phyloP scores from a whole-genome alignment of 768 basidiomycete genomes.

The Naganishia antarctica region DNA sequence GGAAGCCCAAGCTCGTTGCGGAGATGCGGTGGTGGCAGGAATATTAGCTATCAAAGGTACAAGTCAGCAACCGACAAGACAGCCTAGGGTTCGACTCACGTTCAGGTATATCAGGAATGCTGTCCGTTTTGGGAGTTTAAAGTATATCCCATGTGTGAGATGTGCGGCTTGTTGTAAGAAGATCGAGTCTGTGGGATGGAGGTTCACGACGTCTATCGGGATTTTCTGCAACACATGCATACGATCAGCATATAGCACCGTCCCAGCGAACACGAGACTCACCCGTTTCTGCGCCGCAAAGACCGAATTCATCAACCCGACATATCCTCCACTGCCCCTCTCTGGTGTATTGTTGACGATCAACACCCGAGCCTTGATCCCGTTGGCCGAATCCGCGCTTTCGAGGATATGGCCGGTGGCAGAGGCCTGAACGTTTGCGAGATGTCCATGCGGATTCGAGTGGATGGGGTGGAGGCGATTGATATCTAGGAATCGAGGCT shows the following conservation, averaged over 20 bases:
- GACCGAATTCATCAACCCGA: slow-evolving; percentile 97
- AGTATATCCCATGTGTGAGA: slow-evolving; percentile 89
- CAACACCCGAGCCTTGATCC: slow-evolving; percentile 58
- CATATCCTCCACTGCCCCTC: slow-evolving; percentile 61
- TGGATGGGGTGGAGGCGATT: slow-evolving; percentile 56
- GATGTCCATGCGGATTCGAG: slow-evolving; percentile 28
- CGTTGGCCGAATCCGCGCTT: neutral
- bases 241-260: neutral
- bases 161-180: slow-evolving; percentile 97
- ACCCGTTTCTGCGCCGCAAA: slow-evolving; percentile 98
- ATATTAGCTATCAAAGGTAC: slow-evolving; percentile 65
- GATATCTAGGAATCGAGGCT: slow-evolving; percentile 58
- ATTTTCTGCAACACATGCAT: slow-evolving; percentile 67
- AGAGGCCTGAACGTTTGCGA: slow-evolving; percentile 32
- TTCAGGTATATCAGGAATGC: slow-evolving; percentile 88
- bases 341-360: slow-evolving; percentile 86
- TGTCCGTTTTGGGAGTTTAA: slow-evolving; percentile 71
- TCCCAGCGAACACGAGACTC: slow-evolving; percentile 40
- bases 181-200: slow-evolving; percentile 81
- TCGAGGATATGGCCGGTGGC: slow-evolving; percentile 34
- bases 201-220: slow-evolving; percentile 90
- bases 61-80: neutral
- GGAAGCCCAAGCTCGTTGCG: slow-evolving; percentile 75
- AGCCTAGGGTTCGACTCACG: slow-evolving; percentile 51
- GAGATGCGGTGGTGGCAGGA: slow-evolving; percentile 64